phyloP scores from a whole-genome alignment of 495 filamentous ascomycete species.

The Lophiostoma macrostomum region DNA sequence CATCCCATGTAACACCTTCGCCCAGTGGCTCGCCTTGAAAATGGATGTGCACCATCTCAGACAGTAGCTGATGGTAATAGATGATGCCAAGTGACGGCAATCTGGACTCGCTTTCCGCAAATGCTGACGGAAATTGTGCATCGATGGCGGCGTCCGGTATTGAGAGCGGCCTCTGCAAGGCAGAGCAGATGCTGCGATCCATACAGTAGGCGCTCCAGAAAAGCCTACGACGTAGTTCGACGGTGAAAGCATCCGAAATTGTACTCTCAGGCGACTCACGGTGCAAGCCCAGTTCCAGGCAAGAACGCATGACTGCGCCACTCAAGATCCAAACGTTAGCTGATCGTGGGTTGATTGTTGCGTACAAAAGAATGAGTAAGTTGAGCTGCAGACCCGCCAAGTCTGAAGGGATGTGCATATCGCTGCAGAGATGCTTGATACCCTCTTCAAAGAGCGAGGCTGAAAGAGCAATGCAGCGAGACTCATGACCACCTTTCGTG shows the following conservation, averaged over 20 bases:
- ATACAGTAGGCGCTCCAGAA: constrained; percentile 22
- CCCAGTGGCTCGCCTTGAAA: constrained; percentile 15
- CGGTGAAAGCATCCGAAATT: background rate
- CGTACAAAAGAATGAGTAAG: constrained; percentile 11
- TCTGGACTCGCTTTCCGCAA: background rate
- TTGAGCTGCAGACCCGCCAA: constrained; percentile 8
- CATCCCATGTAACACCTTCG: background rate
- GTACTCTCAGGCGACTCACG: constrained; percentile 3
- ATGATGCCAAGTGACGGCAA: constrained; percentile 7
- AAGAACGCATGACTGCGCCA: constrained; percentile 17
- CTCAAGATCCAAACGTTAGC: constrained; percentile 20
- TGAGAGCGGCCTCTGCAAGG: constrained; percentile 9
- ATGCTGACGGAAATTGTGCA: constrained; percentile 5
- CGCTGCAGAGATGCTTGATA: constrained; percentile 9
- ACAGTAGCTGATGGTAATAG: constrained; percentile 14
- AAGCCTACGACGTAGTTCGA: background rate
- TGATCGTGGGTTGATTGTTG: constrained; percentile 14
- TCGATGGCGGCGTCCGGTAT: constrained; percentile 18
- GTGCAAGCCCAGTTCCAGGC: constrained; percentile 12
- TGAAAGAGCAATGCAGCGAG: constrained; percentile 12
- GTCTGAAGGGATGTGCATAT: constrained; percentile 5
- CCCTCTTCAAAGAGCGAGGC: constrained; percentile 17
- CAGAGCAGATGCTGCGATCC: constrained; percentile 14
- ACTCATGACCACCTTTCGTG: constrained; percentile 13
- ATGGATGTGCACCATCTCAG: constrained; percentile 13